phyloP scores from a whole-genome alignment of 208 protist genomes.

The Leishmania martiniquensis region DNA sequence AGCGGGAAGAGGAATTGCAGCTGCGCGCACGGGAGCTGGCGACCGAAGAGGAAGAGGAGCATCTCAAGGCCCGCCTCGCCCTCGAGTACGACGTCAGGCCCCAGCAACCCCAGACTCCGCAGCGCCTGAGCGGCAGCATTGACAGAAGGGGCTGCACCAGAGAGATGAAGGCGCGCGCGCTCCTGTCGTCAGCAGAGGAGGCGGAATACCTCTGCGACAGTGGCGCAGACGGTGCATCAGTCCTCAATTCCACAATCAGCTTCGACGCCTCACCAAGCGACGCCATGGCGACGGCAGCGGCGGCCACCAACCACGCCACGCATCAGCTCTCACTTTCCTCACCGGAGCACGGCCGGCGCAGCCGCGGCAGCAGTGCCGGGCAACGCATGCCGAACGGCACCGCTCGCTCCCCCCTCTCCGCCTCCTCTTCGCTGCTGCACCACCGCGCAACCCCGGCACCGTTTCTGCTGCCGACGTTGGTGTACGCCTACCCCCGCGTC shows the following conservation, averaged over 20 bases:
- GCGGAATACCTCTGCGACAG: background rate
- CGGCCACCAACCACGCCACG: conserved; percentile 17
- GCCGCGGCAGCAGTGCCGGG: conserved; percentile 10
- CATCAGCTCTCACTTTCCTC: conserved; percentile 30
- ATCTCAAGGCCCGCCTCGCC: conserved; percentile 26
- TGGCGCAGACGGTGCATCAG: background rate
- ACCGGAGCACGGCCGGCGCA: conserved; percentile 34
- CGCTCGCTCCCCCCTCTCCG: background rate
- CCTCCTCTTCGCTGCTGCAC: background rate
- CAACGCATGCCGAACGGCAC: background rate
- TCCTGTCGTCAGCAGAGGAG: background rate
- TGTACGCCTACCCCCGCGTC: conserved; percentile 42
- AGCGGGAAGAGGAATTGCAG: conserved; percentile 50
- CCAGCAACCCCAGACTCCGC: background rate
- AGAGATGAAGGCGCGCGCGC: background rate
- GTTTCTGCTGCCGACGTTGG: conserved; percentile 30
- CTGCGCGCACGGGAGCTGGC: conserved; percentile 56
- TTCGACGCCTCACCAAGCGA: background rate
- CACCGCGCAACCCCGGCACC: conserved; percentile 8
- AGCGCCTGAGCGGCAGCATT: background rate
- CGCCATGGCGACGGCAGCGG: conserved; percentile 5
- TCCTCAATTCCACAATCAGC: background rate
- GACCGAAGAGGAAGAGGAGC: conserved; percentile 44
- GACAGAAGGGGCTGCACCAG: background rate
- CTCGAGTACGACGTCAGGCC: conserved; percentile 10